A percentile compares a stretch with the other conserved stretches of the same genome.
phyloP scores from a whole-genome alignment of 371 early-diverging fungal species.

The Umbelopsis sp. region DNA sequence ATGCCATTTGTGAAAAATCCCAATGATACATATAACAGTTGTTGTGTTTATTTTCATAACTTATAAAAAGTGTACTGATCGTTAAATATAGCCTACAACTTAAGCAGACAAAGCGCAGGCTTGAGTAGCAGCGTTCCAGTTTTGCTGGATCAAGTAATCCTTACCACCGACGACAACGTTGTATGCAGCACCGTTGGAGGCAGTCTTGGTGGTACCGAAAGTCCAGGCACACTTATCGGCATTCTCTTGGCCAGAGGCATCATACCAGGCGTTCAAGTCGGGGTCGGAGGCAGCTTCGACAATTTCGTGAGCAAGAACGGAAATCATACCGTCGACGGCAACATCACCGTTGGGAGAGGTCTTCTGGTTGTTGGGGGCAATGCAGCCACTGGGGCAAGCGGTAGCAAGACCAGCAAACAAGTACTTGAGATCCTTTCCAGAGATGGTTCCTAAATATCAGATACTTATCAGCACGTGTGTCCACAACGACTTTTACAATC shows the following conservation, averaged over 20 bases:
- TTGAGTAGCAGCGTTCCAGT: slow-evolving; percentile 31
- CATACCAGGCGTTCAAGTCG: slow-evolving; percentile 29
- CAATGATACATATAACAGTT: no score
- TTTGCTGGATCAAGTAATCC: slow-evolving; percentile 30
- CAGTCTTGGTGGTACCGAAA: slow-evolving; percentile 23
- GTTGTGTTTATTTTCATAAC: not conserved
- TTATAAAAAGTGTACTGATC: not conserved
- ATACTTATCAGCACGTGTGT: not conserved
- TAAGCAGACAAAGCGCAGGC: slow-evolving; percentile 20
- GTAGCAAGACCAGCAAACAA: slow-evolving; percentile 22
- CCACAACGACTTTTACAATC: not conserved
- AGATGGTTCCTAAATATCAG: not conserved
- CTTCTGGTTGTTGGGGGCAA: slow-evolving; percentile 20
- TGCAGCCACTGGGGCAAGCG: slow-evolving; percentile 23
- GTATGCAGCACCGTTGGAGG: slow-evolving; percentile 24
- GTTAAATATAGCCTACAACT: not conserved
- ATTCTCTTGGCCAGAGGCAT: slow-evolving; percentile 28
- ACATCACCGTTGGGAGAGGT: slow-evolving; percentile 25
- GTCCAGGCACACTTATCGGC: slow-evolving; percentile 35
- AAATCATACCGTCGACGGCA: slow-evolving; percentile 27
- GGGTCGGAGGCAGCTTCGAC: slow-evolving; percentile 32
- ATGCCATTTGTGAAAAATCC: no score
- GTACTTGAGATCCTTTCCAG: slow-evolving; percentile 24
- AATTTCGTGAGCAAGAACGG: slow-evolving; percentile 30
- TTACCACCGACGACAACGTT: slow-evolving; percentile 25